Base-by-base conservation (phyloP, 2,329 filamentous ascomycete genomes). In the Sphaerostilbella broomeana region DNA sequence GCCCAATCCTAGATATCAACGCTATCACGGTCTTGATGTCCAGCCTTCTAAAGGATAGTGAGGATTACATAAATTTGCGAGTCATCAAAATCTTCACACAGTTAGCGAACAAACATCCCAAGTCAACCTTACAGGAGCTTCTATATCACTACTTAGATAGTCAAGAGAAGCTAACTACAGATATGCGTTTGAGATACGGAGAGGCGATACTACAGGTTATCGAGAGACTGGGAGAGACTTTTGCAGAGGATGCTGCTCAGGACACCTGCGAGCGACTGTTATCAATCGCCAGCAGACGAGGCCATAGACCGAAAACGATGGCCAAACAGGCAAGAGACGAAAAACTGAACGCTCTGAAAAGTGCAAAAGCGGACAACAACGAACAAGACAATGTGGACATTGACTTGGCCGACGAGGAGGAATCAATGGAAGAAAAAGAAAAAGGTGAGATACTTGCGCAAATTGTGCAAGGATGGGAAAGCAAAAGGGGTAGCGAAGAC, bases 61-160 rank as follows among this genome's bases (percentile, higher is more conserved):
- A 87, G 40, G 81, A 84, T 40, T 88, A 81, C 53, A 79, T 86
- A 44, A 82, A 84, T 50, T 64, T 82, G 3, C 72, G 77, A n/a
- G 74, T 78, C 12, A 75, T 87, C 45, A 77, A 77, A 45, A 69
- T 81, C 2, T 76, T 85, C 43, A 72, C 74, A 0, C 72, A 77
- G 17, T 59, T 88, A 9, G 73, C 80, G 0, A 62, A 69, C 45
- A 70, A 66, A 40, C 81, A 85, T 35, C 79, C 81, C 0, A 73
- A 70, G 28, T 73, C 80, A 0, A 78, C 79, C 0, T 63, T 74
- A 4, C 69, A 66, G 16, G 80, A 85, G 49, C 61, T 87, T 0
- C 61, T 82, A 0, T 80, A 85, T 17, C 72, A 77, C 28, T 87
- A 86, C 47, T 59, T 83, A 13, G 84, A 88, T 51, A 54, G 73